Evolutionary conservation across 257 asterid species (phyloP).

Genomic region (Paulownia fortunei): DNA sequence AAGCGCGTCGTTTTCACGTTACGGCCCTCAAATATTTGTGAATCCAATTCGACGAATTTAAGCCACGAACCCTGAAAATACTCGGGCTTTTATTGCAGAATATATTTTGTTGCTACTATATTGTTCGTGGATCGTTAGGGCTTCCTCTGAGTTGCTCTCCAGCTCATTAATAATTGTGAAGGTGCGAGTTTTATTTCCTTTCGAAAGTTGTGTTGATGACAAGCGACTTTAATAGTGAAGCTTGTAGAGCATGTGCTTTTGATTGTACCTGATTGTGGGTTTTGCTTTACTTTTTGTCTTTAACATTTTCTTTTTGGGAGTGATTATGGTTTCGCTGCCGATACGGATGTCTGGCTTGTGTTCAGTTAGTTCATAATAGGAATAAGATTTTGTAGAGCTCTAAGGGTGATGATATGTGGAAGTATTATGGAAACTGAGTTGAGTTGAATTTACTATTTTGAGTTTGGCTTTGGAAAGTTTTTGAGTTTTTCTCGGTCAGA

Average conservation of each 20-base stretch:
- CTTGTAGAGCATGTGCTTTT: background rate
- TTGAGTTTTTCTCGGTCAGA: background rate
- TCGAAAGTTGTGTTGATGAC: background rate
- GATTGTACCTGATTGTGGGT: background rate
- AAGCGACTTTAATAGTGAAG: background rate
- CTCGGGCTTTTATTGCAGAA: background rate
- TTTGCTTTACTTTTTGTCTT: background rate
- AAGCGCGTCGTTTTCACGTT: slow-evolving; percentile 3
- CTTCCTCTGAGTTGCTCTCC: background rate
- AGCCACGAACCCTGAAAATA: background rate
- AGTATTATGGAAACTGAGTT: background rate
- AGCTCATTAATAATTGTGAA: background rate
- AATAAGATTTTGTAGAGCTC: background rate
- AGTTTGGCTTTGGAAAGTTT: background rate
- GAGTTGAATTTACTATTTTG: background rate
- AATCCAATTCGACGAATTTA: background rate
- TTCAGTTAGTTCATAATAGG: background rate
- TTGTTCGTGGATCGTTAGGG: background rate
- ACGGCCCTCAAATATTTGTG: background rate
- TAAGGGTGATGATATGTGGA: background rate
- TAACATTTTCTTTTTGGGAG: background rate
- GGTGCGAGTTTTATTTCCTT: slow-evolving; percentile 13
- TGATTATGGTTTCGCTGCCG: background rate
- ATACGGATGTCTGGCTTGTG: background rate
- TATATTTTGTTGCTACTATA: background rate